These are phyloP conservation scores for Rhodotorula sp. DNA, from an alignment of 1,284 basidiomycete genomes.

Conservation along the genomic window DNA sequence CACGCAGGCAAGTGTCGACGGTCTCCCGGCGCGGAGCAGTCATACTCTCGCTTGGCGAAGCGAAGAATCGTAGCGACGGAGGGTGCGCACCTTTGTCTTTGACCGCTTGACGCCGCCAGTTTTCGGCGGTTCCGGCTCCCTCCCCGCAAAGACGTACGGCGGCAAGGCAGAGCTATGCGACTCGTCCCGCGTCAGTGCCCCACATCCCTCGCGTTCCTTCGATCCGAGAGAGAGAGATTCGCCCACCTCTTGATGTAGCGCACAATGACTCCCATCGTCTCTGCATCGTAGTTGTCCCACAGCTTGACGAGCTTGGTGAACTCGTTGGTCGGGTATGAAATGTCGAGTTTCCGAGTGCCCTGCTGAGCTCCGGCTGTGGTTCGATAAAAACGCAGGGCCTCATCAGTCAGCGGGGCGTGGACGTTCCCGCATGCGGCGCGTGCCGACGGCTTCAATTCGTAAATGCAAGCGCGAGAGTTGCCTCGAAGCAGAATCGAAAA, in stretches of 20 bases:
- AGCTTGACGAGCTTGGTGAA: slow-evolving; percentile 92
- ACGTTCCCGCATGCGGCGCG: too few relatives aligned
- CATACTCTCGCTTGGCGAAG: background rate
- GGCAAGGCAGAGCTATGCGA: slow-evolving; percentile 28
- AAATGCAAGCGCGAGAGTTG: too few relatives aligned
- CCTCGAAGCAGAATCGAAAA: too few relatives aligned
- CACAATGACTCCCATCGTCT: slow-evolving; percentile 90
- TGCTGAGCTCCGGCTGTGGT: too few relatives aligned
- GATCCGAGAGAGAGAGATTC: background rate
- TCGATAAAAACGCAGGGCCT: too few relatives aligned
- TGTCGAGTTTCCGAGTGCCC: slow-evolving; percentile 67
- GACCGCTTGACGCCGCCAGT: slow-evolving; percentile 36
- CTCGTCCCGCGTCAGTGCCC: background rate
- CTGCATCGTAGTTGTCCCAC: slow-evolving; percentile 94
- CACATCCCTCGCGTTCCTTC: background rate
- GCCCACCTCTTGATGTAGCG: slow-evolving; percentile 87
- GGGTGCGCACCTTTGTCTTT: slow-evolving; percentile 38
- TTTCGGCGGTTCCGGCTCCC: slow-evolving; percentile 33
- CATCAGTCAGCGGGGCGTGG: background rate
- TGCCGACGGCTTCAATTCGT: too few relatives aligned
- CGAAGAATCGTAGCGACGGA: too few relatives aligned
- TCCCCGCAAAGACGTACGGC: slow-evolving; percentile 34
- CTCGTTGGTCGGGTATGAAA: slow-evolving; percentile 93
- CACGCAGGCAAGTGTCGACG: background rate
- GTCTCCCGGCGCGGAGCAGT: background rate